Percentiles rank a stretch among this genome's conserved stretches.
phyloP scores from a whole-genome alignment of 805 yeast genomes.

The Wickerhamomyces pijperi region DNA sequence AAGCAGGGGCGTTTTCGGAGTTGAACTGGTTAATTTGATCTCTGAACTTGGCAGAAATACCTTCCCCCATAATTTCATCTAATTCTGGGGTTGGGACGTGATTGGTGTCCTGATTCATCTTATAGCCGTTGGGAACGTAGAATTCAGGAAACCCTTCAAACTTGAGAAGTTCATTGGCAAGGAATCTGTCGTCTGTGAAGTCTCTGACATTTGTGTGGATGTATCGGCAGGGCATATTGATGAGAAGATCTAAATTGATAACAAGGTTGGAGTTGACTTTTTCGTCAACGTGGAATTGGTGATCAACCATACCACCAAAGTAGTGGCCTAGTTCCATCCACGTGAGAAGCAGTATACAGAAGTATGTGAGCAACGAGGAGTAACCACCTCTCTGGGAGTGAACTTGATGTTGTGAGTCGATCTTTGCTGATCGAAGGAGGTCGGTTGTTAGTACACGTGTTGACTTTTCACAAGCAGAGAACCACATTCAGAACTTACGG shows the following conservation, averaged over 20 bases:
- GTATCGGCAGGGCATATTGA: slow-evolving; percentile 75
- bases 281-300: slow-evolving; percentile 66
- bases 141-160: slow-evolving; percentile 50
- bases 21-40: slow-evolving; percentile 26
- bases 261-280: slow-evolving; percentile 44
- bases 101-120: slow-evolving; percentile 31
- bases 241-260: slow-evolving; percentile 69
- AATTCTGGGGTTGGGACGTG: slow-evolving; percentile 48
- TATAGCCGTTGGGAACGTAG: slow-evolving; percentile 38
- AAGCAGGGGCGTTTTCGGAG: slow-evolving; percentile 52
- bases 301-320: slow-evolving; percentile 72
- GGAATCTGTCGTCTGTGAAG: slow-evolving; percentile 59
- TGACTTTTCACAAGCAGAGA: neutral
- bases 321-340: slow-evolving; percentile 83
- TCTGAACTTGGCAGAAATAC: slow-evolving; percentile 55
- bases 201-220: slow-evolving; percentile 72
- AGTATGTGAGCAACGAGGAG: slow-evolving; percentile 53
- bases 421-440: slow-evolving; percentile 37
- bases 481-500: slow-evolving; percentile 29
- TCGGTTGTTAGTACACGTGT: neutral
- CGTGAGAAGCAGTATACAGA: slow-evolving; percentile 52
- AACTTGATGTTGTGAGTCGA: slow-evolving; percentile 58
- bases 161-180: slow-evolving; percentile 68
- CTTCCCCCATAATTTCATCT: slow-evolving; percentile 55
- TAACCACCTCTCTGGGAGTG: slow-evolving; percentile 70